These are phyloP conservation scores for Tetrahymena thermophila DNA, from an alignment of 73 alveolate species.

Conservation along the genomic window DNA sequence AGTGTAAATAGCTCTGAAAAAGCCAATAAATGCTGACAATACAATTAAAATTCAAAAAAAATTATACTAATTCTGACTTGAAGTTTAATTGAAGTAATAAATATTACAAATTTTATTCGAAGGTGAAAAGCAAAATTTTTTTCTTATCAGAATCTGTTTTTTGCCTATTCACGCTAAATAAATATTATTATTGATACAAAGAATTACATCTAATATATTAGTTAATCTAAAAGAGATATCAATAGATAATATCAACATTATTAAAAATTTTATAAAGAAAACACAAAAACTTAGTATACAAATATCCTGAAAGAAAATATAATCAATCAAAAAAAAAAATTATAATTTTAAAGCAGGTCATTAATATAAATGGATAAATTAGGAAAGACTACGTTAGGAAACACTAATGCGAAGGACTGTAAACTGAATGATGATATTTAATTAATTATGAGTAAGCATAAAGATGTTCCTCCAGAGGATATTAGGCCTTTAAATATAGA, in stretches of 20 bases:
- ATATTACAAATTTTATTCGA: too few species aligned
- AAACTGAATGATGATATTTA: neutral
- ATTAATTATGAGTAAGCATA: neutral
- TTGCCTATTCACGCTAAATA: neutral
- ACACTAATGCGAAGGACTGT: neutral
- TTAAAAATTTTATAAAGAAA: neutral
- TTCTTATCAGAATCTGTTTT: neutral
- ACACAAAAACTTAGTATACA: neutral
- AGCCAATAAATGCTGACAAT: neutral
- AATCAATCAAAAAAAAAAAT: neutral
- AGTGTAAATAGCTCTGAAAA: neutral
- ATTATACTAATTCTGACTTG: neutral
- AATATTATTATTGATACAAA: too few species aligned
- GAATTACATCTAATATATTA: too few species aligned
- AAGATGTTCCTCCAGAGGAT: neutral
- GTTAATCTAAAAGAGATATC: too few species aligned
- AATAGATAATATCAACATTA: too few species aligned
- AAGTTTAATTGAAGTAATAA: too few species aligned
- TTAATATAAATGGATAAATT: neutral
- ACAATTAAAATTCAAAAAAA: too few species aligned
- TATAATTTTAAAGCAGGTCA: neutral
- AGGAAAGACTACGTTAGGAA: neutral
- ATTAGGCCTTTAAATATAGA: neutral
- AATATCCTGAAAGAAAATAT: neutral
- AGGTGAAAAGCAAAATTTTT: neutral